phyloP scores from a whole-genome alignment of 306 rosid species.

The Rosa persica region DNA sequence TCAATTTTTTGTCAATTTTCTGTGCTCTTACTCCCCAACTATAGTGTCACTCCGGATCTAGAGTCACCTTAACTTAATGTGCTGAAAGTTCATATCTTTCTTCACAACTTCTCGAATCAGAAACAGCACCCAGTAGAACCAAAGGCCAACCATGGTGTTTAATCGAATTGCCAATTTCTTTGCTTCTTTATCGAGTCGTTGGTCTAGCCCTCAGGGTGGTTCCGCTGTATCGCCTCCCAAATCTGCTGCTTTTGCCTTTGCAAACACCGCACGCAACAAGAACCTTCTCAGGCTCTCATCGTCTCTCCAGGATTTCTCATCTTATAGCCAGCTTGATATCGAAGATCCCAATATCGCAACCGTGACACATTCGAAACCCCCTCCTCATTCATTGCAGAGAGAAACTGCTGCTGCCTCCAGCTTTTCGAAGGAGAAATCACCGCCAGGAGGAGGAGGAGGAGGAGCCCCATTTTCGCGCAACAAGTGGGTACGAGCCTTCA shows the following conservation, averaged over 20 bases:
- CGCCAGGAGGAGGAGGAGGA: conserved; percentile 25
- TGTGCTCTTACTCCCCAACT: conserved; percentile 11
- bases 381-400: conserved; percentile 41
- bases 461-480: conserved; percentile 36
- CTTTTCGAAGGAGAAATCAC: conserved; percentile 63
- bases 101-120: neutral
- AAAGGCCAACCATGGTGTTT: conserved; percentile 46
- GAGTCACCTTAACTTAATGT: neutral
- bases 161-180: conserved; percentile 48
- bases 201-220: conserved; percentile 36
- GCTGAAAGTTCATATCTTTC: conserved; percentile 4
- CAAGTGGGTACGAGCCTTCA: conserved; percentile 52
- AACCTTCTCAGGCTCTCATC: conserved; percentile 61
- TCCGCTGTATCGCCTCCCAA: conserved; percentile 14
- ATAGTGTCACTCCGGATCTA: conserved; percentile 19
- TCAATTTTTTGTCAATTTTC: neutral
- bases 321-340: conserved; percentile 45
- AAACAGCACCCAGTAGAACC: neutral
- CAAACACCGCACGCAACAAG: conserved; percentile 26
- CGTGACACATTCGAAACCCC: conserved; percentile 32
- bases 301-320: conserved; percentile 80
- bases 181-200: conserved; percentile 35
- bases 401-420: conserved; percentile 41
- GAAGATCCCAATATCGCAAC: conserved; percentile 6
- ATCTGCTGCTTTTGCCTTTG: conserved; percentile 24